Evolutionary conservation across 2,329 filamentous ascomycete species (phyloP).

Genomic region (Leptosphaerulina australis): DNA sequence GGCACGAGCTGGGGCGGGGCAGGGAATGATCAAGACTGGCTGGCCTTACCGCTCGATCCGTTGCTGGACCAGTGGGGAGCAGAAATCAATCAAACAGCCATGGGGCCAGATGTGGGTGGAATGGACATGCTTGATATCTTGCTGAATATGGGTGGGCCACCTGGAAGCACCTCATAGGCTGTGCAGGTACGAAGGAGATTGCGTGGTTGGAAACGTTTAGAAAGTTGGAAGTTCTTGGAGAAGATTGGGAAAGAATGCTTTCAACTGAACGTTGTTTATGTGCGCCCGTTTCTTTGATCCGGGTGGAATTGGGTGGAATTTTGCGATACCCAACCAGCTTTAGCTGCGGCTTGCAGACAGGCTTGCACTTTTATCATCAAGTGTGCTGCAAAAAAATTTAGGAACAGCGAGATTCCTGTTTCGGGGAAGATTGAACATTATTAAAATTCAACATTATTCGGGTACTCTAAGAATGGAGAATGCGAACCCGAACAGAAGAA

Average conservation of each 20-base stretch:
- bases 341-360: neutral
- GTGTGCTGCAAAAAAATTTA: too few species aligned
- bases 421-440: too few species aligned
- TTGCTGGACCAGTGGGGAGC: conserved; percentile 64
- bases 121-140: conserved; percentile 58
- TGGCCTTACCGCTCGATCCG: conserved; percentile 66
- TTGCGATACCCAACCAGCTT: conserved; percentile 11
- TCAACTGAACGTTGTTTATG: neutral
- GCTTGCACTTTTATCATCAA: too few species aligned
- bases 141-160: conserved; percentile 48
- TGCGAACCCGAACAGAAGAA: too few species aligned
- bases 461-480: too few species aligned
- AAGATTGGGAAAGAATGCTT: neutral
- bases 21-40: conserved; percentile 60
- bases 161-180: conserved; percentile 26
- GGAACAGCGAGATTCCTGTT: too few species aligned
- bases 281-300: neutral
- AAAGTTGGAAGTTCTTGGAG: too few species aligned
- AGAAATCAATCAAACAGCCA: conserved; percentile 61
- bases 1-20: conserved; percentile 27
- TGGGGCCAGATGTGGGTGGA: conserved; percentile 69
- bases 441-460: too few species aligned
- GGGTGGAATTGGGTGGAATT: neutral
- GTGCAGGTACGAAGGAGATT: neutral
- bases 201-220: too few species aligned